Conservation (phyloP, 169 alveolate species). For the Plasmodium malariae region DNA sequence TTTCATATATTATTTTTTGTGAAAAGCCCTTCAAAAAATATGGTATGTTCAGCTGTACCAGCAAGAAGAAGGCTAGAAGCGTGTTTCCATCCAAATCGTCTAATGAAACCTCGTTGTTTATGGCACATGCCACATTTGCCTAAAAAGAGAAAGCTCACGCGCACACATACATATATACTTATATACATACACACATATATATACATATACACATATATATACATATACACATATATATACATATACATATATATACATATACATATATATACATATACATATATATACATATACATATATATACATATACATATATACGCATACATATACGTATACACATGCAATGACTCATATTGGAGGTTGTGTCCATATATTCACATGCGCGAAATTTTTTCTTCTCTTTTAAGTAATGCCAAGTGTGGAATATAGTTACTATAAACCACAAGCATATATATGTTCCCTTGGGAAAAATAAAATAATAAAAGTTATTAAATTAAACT, state of each 20-base stretch:
- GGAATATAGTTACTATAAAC: too few species aligned
- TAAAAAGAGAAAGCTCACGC: not conserved
- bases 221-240: too few species aligned
- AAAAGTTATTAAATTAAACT: too few species aligned
- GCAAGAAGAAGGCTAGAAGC: constrained; percentile 41
- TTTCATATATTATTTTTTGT: constrained; percentile 24
- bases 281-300: not conserved
- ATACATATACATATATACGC: not conserved
- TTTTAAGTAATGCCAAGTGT: too few species aligned
- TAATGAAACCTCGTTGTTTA: not conserved
- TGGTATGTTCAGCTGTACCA: constrained; percentile 47
- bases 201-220: not conserved
- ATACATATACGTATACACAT: not conserved
- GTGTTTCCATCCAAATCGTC: constrained; percentile 27
- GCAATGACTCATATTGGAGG: not conserved
- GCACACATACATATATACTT: not conserved
- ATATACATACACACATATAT: not conserved
- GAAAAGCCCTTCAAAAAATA: constrained; percentile 19
- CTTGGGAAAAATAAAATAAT: too few species aligned
- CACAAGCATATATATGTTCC: too few species aligned
- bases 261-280: too few species aligned
- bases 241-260: too few species aligned
- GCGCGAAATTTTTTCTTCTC: too few species aligned
- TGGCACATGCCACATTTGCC: not conserved
- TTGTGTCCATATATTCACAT: too few species aligned